Percentiles rank a stretch among this genome's conserved stretches.
Conservation (phyloP, 2,329 filamentous ascomycete species). For the Neonectria faginata region DNA sequence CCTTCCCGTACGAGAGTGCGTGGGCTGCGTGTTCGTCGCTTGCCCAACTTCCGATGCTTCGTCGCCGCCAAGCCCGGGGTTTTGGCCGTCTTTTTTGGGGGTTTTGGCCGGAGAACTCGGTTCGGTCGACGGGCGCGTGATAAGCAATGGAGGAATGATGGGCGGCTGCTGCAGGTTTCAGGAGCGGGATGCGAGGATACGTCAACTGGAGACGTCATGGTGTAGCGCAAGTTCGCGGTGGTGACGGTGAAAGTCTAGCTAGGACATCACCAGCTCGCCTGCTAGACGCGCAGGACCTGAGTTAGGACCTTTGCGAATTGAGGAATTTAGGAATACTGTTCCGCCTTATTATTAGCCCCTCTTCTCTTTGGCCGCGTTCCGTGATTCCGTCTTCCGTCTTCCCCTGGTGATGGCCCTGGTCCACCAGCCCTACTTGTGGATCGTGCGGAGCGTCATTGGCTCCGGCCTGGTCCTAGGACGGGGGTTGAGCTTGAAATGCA, state of each 20-base stretch:
- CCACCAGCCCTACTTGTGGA: conserved; percentile 48
- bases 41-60: conserved; percentile 1
- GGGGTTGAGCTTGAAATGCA: conserved; percentile 28
- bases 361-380: background rate
- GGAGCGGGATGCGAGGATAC: conserved; percentile 32
- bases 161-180: conserved; percentile 27
- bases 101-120: background rate
- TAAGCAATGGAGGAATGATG: background rate
- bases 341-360: too few species aligned
- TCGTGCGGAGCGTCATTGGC: conserved; percentile 38
- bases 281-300: conserved; percentile 21
- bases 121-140: conserved; percentile 3
- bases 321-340: conserved; percentile 17
- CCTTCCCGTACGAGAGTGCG: background rate
- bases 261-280: conserved; percentile 31
- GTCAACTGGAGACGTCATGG: conserved; percentile 25
- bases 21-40: conserved; percentile 26
- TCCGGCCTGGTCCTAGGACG: conserved; percentile 12
- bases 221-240: background rate
- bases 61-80: conserved; percentile 1
- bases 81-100: background rate
- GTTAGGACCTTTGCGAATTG: conserved; percentile 17
- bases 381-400: conserved; percentile 2
- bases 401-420: conserved; percentile 24
- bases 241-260: too few species aligned